These are phyloP conservation scores for Coniochaeta pulveracea DNA, from an alignment of 2,329 filamentous ascomycete genomes.

Conservation along the genomic window DNA sequence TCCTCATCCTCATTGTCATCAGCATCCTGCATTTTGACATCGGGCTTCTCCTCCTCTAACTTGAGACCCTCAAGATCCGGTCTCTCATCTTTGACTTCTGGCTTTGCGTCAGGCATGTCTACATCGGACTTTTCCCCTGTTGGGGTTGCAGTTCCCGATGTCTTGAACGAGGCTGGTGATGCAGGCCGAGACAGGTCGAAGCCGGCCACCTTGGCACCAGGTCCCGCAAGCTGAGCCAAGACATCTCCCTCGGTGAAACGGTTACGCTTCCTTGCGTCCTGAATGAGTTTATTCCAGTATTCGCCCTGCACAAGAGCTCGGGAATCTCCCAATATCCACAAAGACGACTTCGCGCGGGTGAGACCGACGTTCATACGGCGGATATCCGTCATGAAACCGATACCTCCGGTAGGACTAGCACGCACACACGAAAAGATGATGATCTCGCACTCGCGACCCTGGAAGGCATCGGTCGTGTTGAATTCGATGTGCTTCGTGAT, in stretches of 20 bases:
- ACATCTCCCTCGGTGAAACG: constrained; percentile 63
- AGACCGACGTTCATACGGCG: constrained; percentile 98
- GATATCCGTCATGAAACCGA: constrained; percentile 97
- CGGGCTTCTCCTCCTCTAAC: neutral
- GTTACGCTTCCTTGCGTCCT: constrained; percentile 64
- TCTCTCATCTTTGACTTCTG: neutral
- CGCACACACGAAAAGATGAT: constrained; percentile 99
- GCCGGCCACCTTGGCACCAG: constrained; percentile 23
- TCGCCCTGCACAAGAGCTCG: constrained; percentile 75
- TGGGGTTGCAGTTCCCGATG: neutral
- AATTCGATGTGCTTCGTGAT: constrained; percentile 82
- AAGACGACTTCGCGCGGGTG: constrained; percentile 88
- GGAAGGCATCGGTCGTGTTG: constrained; percentile 97
- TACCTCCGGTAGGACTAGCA: constrained; percentile 82
- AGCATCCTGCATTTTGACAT: neutral
- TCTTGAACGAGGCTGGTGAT: neutral
- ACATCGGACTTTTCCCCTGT: constrained; percentile 10
- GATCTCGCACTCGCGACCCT: constrained; percentile 91
- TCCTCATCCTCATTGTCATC: neutral
- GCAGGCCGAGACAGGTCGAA: constrained; percentile 6
- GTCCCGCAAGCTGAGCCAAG: constrained; percentile 33
- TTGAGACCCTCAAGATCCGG: neutral
- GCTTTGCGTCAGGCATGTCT: constrained; percentile 14
- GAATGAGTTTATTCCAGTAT: constrained; percentile 81
- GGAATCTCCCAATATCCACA: constrained; percentile 94